Base-by-base conservation (phyloP, 768 basidiomycete genomes). In the Mycena polygramma region DNA sequence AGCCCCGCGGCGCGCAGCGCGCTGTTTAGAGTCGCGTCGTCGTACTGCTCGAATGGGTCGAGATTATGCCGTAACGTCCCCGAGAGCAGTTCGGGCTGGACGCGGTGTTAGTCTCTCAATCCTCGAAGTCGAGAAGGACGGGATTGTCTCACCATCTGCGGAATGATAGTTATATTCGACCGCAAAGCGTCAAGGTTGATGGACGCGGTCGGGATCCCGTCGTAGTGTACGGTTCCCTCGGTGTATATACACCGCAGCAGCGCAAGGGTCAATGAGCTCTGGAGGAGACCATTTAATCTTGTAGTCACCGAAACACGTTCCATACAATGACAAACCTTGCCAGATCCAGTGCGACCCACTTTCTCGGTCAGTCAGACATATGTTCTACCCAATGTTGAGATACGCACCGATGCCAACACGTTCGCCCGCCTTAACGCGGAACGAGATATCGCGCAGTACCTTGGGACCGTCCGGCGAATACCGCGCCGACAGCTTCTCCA, bases 141-240 rank as follows among this genome's bases (percentile, higher is more conserved):
- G 30, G 6, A 6, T 30, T 30, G 45, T 15, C 79, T 66, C 53
- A 81, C 83, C 49, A 84, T 79, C 74, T 86, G 85, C 5, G 85
- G 86, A 24, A 88, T 90, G 75, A 90, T 88, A 0, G 89, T 90
- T 62, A 92, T 84, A 63, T 84, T 84, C 7, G 83, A 82, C 13
- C 91, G 80, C 15, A 92, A 80, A 7, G 81, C 85, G 66, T 90
- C 84, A 0, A 91, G 80, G 71, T 90, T 89, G 69, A 91, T 76
- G 11, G 77, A 76, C 52, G 79, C 77, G 0, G 86, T 88, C 24
- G 81, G 79, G 26, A 86, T 72, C 5, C 86, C 88, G 61, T 90
- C 90, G 62, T 87, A 90, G 60, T 80, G 80, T 0, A 90, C 86
- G n/a, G 79, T 76, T 9, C 89, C 89, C 26, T 85, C 82, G 0